phyloP scores from a whole-genome alignment of 2,329 filamentous ascomycete species.

The Colletotrichum theobromicola region DNA sequence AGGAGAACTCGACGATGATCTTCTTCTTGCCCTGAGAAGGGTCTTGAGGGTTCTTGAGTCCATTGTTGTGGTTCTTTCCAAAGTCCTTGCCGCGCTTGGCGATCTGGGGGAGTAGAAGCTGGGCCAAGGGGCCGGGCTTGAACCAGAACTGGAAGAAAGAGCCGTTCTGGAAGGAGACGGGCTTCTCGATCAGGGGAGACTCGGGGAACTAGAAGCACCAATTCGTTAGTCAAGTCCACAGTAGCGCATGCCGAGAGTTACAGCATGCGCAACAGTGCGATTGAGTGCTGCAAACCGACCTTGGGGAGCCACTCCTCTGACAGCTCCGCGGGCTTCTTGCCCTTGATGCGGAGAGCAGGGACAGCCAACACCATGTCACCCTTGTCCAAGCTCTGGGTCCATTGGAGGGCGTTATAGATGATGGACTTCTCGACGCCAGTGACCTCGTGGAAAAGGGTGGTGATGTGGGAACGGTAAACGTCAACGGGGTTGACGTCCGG shows the following conservation, averaged over 20 bases:
- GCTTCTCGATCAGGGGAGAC: constrained; percentile 75
- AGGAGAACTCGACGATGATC: constrained; percentile 81
- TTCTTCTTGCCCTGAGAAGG: constrained; percentile 67
- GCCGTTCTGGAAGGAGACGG: constrained; percentile 58
- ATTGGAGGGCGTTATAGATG: constrained; percentile 78
- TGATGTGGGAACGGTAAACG: constrained; percentile 79
- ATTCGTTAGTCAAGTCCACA: neutral
- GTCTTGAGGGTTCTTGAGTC: constrained; percentile 66
- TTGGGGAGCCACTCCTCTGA: constrained; percentile 66
- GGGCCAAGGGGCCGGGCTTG: constrained; percentile 69
- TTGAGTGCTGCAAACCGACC: constrained; percentile 40
- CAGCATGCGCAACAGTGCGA: neutral
- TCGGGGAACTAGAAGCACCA: constrained; percentile 67
- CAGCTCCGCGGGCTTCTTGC: constrained; percentile 67
- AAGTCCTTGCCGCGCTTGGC: constrained; percentile 65
- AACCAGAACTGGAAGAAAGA: constrained; percentile 83
- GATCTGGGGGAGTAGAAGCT: constrained; percentile 73
- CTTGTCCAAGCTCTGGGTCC: constrained; percentile 81
- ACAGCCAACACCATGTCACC: constrained; percentile 82
- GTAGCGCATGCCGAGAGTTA: neutral
- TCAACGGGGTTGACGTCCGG: constrained; percentile 79
- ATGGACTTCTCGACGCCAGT: constrained; percentile 73
- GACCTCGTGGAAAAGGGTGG: constrained; percentile 69
- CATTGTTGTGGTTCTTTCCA: constrained; percentile 67
- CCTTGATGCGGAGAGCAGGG: constrained; percentile 80